A percentile compares a stretch with the other conserved stretches of the same genome.
Conservation (phyloP, 164 flowering plant genomes). For the Magnolia sinica region DNA sequence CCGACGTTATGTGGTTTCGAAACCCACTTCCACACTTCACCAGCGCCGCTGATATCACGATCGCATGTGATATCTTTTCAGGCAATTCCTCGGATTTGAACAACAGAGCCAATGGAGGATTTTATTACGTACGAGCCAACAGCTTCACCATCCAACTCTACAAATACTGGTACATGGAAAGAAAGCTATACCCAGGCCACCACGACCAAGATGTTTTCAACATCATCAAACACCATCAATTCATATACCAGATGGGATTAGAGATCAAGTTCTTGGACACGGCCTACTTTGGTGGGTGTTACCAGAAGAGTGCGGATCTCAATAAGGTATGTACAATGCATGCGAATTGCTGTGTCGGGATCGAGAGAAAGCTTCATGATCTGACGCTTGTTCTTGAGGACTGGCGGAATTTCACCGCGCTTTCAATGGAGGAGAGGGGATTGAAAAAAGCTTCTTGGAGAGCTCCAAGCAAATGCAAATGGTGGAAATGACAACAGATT, state of each 20-base stretch:
- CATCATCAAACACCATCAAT: constrained; percentile 45
- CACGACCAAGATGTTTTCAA: constrained; percentile 87
- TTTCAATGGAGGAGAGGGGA: constrained; percentile 22
- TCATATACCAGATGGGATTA: constrained; percentile 37
- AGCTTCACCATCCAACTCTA: constrained; percentile 60
- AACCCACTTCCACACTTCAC: constrained; percentile 64
- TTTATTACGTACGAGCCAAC: constrained; percentile 61
- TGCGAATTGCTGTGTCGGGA: constrained; percentile 77
- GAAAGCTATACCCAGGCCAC: constrained; percentile 41
- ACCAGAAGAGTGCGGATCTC: constrained; percentile 65
- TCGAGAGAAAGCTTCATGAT: constrained; percentile 66
- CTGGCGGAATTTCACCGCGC: constrained; percentile 57
- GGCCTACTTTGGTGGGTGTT: constrained; percentile 72
- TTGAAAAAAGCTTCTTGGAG: neutral
- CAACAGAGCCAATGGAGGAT: constrained; percentile 81
- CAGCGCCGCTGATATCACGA: constrained; percentile 68
- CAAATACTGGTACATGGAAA: constrained; percentile 66
- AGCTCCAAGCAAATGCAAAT: neutral
- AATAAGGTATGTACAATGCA: constrained; percentile 80
- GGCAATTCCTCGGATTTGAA: constrained; percentile 44
- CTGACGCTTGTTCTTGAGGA: constrained; percentile 63
- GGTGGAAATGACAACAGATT: neutral
- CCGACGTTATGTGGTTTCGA: constrained; percentile 86
- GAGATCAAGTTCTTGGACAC: constrained; percentile 62
- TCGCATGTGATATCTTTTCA: constrained; percentile 67